Evolutionary conservation across 331 rosid species (phyloP).

Genomic region (Rhamnella rubrinervis): DNA sequence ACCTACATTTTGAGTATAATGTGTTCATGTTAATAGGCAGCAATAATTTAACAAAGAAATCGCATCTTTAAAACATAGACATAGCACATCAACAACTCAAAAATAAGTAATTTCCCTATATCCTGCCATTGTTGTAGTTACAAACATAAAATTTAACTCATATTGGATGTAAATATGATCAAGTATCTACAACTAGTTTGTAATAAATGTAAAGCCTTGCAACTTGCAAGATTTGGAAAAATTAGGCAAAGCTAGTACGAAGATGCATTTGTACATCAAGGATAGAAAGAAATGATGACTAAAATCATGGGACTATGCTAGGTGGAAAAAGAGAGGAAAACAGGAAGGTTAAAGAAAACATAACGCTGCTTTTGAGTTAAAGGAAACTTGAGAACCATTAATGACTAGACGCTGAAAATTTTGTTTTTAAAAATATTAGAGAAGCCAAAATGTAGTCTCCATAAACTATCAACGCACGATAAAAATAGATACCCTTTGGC

Average conservation of each 20-base stretch:
- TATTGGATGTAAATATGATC: neutral
- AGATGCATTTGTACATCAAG: neutral
- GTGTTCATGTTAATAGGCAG: neutral
- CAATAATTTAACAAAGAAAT: conserved; percentile 2
- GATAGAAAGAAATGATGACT: neutral
- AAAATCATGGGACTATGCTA: neutral
- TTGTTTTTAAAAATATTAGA: neutral
- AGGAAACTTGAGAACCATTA: no score
- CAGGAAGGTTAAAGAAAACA: no score
- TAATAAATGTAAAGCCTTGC: neutral
- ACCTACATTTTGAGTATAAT: conserved; percentile 42
- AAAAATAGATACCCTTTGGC: conserved; percentile 56
- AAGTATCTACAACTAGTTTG: conserved; percentile 1
- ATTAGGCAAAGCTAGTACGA: neutral
- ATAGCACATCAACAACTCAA: neutral
- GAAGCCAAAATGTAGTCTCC: neutral
- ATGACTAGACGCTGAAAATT: neutral
- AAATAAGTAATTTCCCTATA: neutral
- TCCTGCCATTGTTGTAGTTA: conserved; percentile 1
- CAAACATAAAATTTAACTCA: neutral
- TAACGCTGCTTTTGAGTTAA: no score
- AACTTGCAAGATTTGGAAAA: no score
- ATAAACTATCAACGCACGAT: no score
- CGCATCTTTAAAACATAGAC: neutral
- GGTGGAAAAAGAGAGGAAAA: no score